These are phyloP conservation scores for Boletellus ananiceps DNA, from an alignment of 768 basidiomycete genomes.

Conservation along the genomic window DNA sequence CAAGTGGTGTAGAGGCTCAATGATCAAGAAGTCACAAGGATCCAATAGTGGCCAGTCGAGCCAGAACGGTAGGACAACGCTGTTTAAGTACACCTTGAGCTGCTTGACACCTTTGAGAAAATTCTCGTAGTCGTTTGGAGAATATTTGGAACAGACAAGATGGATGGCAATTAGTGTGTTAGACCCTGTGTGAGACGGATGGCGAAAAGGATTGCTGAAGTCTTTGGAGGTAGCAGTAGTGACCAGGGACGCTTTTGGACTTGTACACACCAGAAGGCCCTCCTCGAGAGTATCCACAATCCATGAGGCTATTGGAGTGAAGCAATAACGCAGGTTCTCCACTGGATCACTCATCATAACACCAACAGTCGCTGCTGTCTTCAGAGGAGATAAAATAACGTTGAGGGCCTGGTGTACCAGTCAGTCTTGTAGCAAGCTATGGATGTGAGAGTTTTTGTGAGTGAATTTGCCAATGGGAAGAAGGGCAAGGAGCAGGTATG, in stretches of 20 bases:
- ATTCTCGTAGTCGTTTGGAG: background rate
- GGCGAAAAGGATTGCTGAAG: conserved; percentile 29
- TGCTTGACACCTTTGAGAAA: background rate
- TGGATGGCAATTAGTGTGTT: background rate
- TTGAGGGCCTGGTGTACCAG: background rate
- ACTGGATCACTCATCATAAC: background rate
- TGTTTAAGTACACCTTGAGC: background rate
- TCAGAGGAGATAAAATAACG: background rate
- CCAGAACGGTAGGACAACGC: background rate
- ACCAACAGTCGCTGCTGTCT: background rate
- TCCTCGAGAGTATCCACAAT: background rate
- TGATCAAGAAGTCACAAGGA: background rate
- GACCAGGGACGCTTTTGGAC: conserved; percentile 27
- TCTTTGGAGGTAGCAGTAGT: conserved; percentile 28
- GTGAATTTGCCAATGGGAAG: conserved; percentile 8
- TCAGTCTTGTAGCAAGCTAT: background rate
- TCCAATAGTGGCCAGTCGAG: background rate
- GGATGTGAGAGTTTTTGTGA: background rate
- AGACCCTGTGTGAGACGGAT: conserved; percentile 20
- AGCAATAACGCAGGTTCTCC: background rate
- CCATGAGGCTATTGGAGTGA: background rate
- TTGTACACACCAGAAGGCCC: background rate
- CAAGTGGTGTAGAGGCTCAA: conserved; percentile 4
- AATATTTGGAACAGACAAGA: background rate
- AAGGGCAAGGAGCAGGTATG: conserved; percentile 2